Percentiles rank a stretch among this genome's conserved stretches.
Conservation (phyloP, 441 rosid species). For the Erodium trifolium region DNA sequence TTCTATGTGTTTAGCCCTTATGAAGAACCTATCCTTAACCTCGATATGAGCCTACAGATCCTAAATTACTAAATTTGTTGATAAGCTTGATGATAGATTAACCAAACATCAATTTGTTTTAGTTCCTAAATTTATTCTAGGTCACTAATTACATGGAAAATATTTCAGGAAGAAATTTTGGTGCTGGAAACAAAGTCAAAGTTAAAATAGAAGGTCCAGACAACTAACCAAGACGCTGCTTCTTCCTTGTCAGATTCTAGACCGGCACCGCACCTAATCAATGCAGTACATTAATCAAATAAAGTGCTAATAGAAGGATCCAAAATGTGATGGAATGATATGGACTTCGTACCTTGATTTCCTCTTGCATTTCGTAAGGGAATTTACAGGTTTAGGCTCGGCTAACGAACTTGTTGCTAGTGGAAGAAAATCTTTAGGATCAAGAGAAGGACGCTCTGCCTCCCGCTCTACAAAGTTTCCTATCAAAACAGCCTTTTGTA, state of each 20-base stretch:
- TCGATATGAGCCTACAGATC: background rate
- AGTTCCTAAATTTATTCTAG: background rate
- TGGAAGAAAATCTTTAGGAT: slow-evolving; percentile 48
- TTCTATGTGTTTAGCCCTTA: background rate
- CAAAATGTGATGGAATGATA: slow-evolving; percentile 13
- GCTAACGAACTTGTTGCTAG: slow-evolving; percentile 25
- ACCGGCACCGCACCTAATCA: slow-evolving; percentile 20
- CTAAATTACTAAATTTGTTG: background rate
- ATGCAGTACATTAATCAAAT: background rate
- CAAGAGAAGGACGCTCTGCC: slow-evolving; percentile 61
- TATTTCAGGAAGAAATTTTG: no score
- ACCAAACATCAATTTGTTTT: background rate
- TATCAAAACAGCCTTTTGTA: slow-evolving; percentile 39
- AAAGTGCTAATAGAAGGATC: background rate
- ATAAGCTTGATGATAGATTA: background rate
- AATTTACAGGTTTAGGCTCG: slow-evolving; percentile 22
- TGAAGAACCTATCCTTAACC: background rate
- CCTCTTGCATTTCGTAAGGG: slow-evolving; percentile 31
- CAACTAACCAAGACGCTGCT: slow-evolving; percentile 25
- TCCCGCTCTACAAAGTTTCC: slow-evolving; percentile 79
- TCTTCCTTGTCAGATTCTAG: slow-evolving; percentile 22
- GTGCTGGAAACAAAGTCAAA: background rate
- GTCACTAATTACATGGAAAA: background rate
- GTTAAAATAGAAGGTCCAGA: slow-evolving; percentile 12
- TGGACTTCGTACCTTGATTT: slow-evolving; percentile 35